Percentiles rank a stretch among this genome's conserved stretches.
Conservation (phyloP, 1,284 basidiomycete genomes). For the Ceratobasidium sp. region DNA sequence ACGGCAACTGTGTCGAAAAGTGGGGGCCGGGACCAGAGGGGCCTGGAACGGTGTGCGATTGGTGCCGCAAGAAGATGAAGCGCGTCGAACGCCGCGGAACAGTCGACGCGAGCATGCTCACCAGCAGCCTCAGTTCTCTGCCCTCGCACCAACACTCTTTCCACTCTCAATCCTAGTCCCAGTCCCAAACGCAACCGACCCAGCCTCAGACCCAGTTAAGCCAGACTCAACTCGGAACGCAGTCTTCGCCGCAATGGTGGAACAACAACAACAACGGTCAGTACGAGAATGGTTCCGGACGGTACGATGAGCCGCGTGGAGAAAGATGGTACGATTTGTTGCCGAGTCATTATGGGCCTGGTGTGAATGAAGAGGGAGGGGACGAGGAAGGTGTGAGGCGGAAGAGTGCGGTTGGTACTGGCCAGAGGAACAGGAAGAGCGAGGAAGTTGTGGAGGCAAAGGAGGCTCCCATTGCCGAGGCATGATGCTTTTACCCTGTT, state of each 20-base stretch:
- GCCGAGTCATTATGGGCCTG: constrained; percentile 11
- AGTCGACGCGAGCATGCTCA: constrained; percentile 45
- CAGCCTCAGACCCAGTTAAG: constrained; percentile 22
- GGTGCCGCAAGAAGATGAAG: constrained; percentile 88
- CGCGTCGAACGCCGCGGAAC: constrained; percentile 75
- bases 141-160: constrained; percentile 40
- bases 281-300: constrained; percentile 11
- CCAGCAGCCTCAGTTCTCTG: not conserved
- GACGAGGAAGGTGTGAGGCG: not conserved
- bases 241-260: constrained; percentile 34
- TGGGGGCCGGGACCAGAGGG: constrained; percentile 87
- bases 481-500: not conserved
- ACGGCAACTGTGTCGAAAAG: constrained; percentile 86
- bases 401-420: too few relatives aligned
- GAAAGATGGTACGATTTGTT: constrained; percentile 37
- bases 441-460: not conserved
- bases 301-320: not conserved
- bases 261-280: constrained; percentile 7
- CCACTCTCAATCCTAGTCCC: constrained; percentile 21
- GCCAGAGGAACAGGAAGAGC: too few relatives aligned
- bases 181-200: constrained; percentile 1
- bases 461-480: constrained; percentile 8
- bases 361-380: not conserved
- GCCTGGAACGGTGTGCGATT: constrained; percentile 84
- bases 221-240: constrained; percentile 42